phyloP scores from a whole-genome alignment of 2,329 filamentous ascomycete genomes.

The Decorospora gaudefroyi region DNA sequence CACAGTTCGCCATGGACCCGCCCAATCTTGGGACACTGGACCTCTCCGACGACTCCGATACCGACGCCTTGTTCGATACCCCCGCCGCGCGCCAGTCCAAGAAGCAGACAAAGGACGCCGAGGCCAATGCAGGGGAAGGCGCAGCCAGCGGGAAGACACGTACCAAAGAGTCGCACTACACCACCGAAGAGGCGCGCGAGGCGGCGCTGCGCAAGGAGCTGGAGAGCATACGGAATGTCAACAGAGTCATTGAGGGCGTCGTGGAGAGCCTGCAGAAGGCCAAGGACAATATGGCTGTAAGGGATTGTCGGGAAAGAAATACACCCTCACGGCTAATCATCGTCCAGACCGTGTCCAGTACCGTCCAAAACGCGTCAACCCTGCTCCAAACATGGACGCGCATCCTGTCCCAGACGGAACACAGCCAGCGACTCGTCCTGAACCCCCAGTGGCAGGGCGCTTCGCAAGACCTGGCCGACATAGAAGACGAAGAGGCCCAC shows the following conservation, averaged over 20 bases:
- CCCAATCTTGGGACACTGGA: slow-evolving; percentile 58
- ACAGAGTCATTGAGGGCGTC: slow-evolving; percentile 81
- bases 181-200: slow-evolving; percentile 71
- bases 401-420: slow-evolving; percentile 94
- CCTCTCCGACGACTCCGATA: slow-evolving; percentile 61
- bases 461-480: slow-evolving; percentile 80
- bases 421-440: slow-evolving; percentile 90
- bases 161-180: slow-evolving; percentile 58
- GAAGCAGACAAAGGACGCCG: slow-evolving; percentile 44
- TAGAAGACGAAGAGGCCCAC: slow-evolving; percentile 76
- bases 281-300: slow-evolving; percentile 76
- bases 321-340: slow-evolving; percentile 13
- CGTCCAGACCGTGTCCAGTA: slow-evolving; percentile 75
- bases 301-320: slow-evolving; percentile 23
- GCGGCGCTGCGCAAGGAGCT: slow-evolving; percentile 76
- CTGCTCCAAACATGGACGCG: slow-evolving; percentile 94
- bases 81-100: slow-evolving; percentile 53
- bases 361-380: slow-evolving; percentile 83
- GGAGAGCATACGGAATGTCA: slow-evolving; percentile 81
- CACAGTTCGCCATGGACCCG: slow-evolving; percentile 32
- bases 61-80: slow-evolving; percentile 61
- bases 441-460: slow-evolving; percentile 90
- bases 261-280: slow-evolving; percentile 72
- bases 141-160: slow-evolving; percentile 46
- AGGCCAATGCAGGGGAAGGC: slow-evolving; percentile 49